A percentile compares a stretch with the other conserved stretches of the same genome.
These are phyloP conservation scores for Solidago caesia DNA, from an alignment of 129 eudicot genomes.

Conservation along the genomic window DNA sequence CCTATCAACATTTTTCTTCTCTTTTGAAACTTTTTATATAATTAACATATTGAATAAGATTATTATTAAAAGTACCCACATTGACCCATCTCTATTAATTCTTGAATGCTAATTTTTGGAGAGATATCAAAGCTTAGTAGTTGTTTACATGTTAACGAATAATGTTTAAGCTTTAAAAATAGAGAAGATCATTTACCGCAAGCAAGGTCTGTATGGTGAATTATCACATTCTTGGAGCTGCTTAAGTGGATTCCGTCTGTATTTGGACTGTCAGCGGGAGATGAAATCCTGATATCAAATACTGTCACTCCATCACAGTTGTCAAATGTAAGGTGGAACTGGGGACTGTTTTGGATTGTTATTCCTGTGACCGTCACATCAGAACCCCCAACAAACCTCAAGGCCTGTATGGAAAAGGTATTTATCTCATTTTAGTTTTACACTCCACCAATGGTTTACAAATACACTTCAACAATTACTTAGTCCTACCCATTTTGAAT, in stretches of 20 bases:
- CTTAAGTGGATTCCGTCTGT: constrained; percentile 92
- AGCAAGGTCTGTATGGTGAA: constrained; percentile 58
- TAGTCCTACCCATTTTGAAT: background rate
- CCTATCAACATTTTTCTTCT: background rate
- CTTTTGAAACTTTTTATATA: background rate
- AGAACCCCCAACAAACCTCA: constrained; percentile 67
- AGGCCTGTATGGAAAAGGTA: constrained; percentile 49
- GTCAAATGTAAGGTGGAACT: constrained; percentile 83
- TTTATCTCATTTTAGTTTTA: background rate
- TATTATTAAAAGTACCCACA: background rate
- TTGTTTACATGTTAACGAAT: background rate
- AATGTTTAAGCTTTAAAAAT: background rate
- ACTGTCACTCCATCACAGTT: constrained; percentile 68
- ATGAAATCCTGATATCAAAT: constrained; percentile 47
- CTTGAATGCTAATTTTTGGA: background rate
- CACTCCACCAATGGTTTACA: constrained; percentile 20
- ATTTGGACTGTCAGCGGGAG: constrained; percentile 89
- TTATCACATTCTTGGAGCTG: constrained; percentile 68
- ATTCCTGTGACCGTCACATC: constrained; percentile 82
- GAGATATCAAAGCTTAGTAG: background rate
- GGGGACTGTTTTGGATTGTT: constrained; percentile 78
- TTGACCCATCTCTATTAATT: background rate
- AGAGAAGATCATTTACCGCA: constrained; percentile 55
- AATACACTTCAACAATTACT: background rate
- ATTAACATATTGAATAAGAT: too few relatives aligned